A percentile compares a stretch with the other conserved stretches of the same genome.
phyloP scores from a whole-genome alignment of 257 asterid species.

The Parsonsia alboflavescens region DNA sequence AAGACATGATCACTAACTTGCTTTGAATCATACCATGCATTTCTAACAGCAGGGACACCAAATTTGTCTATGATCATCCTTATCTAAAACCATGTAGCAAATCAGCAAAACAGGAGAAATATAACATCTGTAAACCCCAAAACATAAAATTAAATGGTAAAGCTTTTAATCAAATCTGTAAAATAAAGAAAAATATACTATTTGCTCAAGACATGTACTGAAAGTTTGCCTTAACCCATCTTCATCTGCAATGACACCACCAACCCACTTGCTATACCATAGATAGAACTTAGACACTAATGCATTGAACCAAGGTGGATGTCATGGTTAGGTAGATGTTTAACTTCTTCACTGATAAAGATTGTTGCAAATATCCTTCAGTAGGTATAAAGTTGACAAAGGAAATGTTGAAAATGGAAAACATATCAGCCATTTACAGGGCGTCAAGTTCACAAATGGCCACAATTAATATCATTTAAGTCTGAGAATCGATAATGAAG shows the following conservation, averaged over 20 bases:
- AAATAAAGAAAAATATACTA: background rate
- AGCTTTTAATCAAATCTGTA: background rate
- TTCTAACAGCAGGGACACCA: conserved; percentile 58
- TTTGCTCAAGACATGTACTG: background rate
- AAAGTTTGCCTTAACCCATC: background rate
- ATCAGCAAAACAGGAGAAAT: background rate
- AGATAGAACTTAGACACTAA: background rate
- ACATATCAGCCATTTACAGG: background rate
- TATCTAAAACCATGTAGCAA: conserved; percentile 42
- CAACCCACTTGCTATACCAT: background rate
- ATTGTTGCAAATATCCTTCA: conserved; percentile 4
- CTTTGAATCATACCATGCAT: conserved; percentile 77
- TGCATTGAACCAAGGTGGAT: background rate
- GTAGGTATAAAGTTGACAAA: background rate
- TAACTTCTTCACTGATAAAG: background rate
- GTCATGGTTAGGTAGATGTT: background rate
- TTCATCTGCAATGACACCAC: background rate
- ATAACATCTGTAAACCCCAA: background rate
- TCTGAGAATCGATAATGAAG: background rate
- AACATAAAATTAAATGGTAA: background rate
- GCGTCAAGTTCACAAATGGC: background rate
- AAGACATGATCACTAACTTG: conserved; percentile 73
- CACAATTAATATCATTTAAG: background rate
- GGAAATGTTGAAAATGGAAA: background rate
- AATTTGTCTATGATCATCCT: conserved; percentile 66